Evolutionary conservation across 2,329 filamentous ascomycete species (phyloP), one percentile per base, ranked within the genome.

Genomic region (Diplocarpon mali): DNA sequence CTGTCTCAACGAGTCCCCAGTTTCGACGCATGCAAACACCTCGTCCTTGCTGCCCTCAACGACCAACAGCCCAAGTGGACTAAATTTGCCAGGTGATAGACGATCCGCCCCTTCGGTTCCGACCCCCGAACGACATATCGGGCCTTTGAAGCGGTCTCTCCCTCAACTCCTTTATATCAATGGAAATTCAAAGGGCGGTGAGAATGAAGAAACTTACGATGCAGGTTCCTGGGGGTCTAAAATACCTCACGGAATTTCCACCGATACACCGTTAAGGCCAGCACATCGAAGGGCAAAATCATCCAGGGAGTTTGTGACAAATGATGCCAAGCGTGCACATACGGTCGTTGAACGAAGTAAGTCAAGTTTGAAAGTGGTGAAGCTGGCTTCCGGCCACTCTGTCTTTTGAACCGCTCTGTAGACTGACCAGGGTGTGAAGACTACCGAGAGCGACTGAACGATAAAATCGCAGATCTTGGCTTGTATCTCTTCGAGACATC

Each of bases 371-470:
- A 8, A 30, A 7, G 7, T 2, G n/a, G 9, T 17, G 24, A 8
- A 31, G 27, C 27, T 7, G 12, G 27, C 14, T 2, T n/a, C n/a
- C n/a, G n/a, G n/a, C n/a, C n/a, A n/a, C n/a, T n/a, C n/a, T n/a
- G n/a, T n/a, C n/a, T n/a, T 15, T 17, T 8, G 15, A 10, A 11
- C 20, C 9, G n/a, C 31, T 34, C 15, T 24, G 14, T 2, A 28
- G 14, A 17, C 38, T 38, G 24, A 40, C n/a, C 11, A 20, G 17
- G 10, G 11, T 5, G 7, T 28, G 2, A 13, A 49, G 46, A 56
- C 36, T 56, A 56, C 41, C 47, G 53, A 27, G 53, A 56, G 34
- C 40, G 53, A 29, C 31, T 56, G 14, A 56, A 56, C 32, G 51
- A 53, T 30, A 54, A 56, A 38, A 56, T 54, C 29, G 42, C 52